These are phyloP conservation scores for Lepiota subincarnata DNA, from an alignment of 768 basidiomycete species.

Conservation along the genomic window DNA sequence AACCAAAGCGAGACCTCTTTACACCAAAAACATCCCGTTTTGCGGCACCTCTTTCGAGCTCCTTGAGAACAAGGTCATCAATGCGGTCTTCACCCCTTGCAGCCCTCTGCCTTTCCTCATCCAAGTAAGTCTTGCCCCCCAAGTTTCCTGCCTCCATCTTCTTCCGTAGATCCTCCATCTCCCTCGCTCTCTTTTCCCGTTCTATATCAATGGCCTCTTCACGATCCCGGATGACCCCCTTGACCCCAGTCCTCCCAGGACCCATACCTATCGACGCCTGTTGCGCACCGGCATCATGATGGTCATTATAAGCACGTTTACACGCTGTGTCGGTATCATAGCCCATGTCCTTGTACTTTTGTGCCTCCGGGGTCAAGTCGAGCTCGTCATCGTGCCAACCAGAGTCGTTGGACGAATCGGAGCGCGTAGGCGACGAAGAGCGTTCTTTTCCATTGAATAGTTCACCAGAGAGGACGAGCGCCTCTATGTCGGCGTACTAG, in stretches of 20 bases:
- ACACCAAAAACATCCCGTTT: constrained; percentile 45
- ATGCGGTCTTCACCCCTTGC: constrained; percentile 39
- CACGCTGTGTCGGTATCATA: constrained; percentile 41
- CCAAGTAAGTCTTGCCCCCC: constrained; percentile 69
- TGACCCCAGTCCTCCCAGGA: constrained; percentile 82
- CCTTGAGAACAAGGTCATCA: constrained; percentile 41
- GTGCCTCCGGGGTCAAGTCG: constrained; percentile 30
- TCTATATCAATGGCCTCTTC: constrained; percentile 60
- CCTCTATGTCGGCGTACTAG: constrained; percentile 51
- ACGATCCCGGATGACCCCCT: constrained; percentile 82
- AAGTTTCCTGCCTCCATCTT: constrained; percentile 64
- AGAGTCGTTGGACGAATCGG: constrained; percentile 51
- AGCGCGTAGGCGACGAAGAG: constrained; percentile 60
- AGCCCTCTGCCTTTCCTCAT: constrained; percentile 65
- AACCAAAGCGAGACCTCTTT: constrained; percentile 60
- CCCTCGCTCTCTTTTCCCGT: constrained; percentile 47
- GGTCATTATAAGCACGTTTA: constrained; percentile 29
- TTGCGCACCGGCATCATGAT: constrained; percentile 24
- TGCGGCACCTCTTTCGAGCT: constrained; percentile 31
- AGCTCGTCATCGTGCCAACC: constrained; percentile 54
- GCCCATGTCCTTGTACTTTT: constrained; percentile 36
- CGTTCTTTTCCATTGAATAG: constrained; percentile 56
- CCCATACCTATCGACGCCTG: constrained; percentile 76
- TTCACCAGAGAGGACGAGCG: constrained; percentile 72
- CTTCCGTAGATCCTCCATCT: constrained; percentile 47